Evolutionary conservation across 2,329 filamentous ascomycete species (phyloP).

Genomic region (Elsinoe ampelina): DNA sequence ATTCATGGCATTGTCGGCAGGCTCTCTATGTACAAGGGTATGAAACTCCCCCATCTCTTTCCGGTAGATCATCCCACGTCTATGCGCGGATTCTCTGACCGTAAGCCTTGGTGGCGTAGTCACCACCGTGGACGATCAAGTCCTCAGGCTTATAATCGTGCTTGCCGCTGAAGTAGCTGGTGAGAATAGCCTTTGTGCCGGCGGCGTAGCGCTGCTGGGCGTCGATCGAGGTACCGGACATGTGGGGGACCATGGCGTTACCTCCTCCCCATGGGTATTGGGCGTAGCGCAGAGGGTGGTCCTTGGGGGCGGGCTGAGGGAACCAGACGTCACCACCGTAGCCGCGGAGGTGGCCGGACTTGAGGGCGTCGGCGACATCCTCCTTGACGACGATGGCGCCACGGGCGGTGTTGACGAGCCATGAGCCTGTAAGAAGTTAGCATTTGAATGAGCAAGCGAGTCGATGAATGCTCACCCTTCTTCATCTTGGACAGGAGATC

Average conservation of each 20-base stretch:
- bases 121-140: constrained; percentile 78
- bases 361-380: constrained; percentile 89
- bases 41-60: constrained; percentile 2
- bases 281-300: constrained; percentile 85
- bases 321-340: constrained; percentile 92
- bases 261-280: constrained; percentile 86
- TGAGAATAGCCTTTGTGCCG: constrained; percentile 71
- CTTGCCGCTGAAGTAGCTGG: constrained; percentile 80
- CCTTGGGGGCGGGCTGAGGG: constrained; percentile 89
- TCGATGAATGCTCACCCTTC: constrained; percentile 52
- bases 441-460: background rate
- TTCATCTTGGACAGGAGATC: constrained; percentile 98
- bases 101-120: constrained; percentile 93
- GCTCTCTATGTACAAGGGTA: constrained; percentile 10
- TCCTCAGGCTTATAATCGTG: constrained; percentile 85
- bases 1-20: constrained; percentile 6
- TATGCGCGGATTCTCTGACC: constrained; percentile 49
- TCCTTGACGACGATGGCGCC: constrained; percentile 99
- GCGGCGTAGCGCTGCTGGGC: constrained; percentile 65
- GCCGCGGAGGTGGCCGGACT: constrained; percentile 80
- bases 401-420: constrained; percentile 97
- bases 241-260: constrained; percentile 98
- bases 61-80: background rate
- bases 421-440: constrained; percentile 53
- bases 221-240: constrained; percentile 97